Evolutionary conservation across 2,329 filamentous ascomycete genomes (phyloP).

Genomic region (Cladophialophora yegresii): DNA sequence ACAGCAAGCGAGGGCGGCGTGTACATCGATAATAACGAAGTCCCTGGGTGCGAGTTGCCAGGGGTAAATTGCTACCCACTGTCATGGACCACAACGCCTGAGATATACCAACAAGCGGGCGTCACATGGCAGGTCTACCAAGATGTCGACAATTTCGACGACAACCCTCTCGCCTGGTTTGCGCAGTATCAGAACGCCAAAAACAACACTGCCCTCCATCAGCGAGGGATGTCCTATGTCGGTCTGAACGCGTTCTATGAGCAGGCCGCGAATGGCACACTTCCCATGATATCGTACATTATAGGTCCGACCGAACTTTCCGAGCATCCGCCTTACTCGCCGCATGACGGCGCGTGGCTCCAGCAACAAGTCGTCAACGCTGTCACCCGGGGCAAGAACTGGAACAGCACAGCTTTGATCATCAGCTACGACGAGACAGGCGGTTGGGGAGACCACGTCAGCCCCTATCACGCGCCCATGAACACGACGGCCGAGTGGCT

Average conservation of each 20-base stretch:
- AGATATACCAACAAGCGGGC: constrained; percentile 53
- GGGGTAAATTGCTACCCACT: constrained; percentile 57
- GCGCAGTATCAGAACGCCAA: constrained; percentile 54
- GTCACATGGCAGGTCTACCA: constrained; percentile 57
- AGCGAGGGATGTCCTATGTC: constrained; percentile 52
- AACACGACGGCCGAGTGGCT: constrained; percentile 58
- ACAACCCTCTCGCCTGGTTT: constrained; percentile 59
- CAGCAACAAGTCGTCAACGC: constrained; percentile 57
- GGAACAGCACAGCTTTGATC: constrained; percentile 53
- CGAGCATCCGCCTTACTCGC: constrained; percentile 57
- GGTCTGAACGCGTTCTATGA: constrained; percentile 55
- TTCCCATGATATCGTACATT: constrained; percentile 57
- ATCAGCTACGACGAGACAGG: constrained; percentile 58
- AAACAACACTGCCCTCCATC: constrained; percentile 46
- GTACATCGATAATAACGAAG: constrained; percentile 56
- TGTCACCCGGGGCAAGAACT: constrained; percentile 54
- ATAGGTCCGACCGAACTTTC: constrained; percentile 54
- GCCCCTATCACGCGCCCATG: constrained; percentile 53
- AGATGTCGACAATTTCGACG: constrained; percentile 56
- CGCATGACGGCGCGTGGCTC: constrained; percentile 58
- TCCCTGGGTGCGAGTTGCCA: constrained; percentile 50
- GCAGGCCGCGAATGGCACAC: constrained; percentile 53
- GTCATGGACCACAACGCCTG: constrained; percentile 57
- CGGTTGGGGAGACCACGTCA: constrained; percentile 58
- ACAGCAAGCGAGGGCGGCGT: constrained; percentile 48